These are phyloP conservation scores for Mucor indicus DNA, from an alignment of 371 early-diverging fungal genomes.

Conservation along the genomic window DNA sequence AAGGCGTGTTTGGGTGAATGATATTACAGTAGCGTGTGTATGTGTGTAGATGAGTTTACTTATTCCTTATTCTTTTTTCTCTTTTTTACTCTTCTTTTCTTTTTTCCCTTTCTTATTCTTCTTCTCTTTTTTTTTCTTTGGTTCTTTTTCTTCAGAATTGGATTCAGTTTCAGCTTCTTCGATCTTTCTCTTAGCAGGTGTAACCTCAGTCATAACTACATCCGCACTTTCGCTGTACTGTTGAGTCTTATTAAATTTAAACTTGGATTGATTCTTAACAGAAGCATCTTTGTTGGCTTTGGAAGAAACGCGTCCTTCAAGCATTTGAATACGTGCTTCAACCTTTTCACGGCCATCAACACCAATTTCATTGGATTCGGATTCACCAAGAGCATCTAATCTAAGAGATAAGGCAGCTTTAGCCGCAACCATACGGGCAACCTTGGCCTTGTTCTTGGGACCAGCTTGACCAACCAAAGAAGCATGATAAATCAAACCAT, in stretches of 20 bases:
- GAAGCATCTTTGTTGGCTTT: conserved; percentile 53
- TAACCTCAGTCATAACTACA: conserved; percentile 27
- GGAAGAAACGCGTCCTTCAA: conserved; percentile 67
- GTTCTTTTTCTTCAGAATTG: conserved; percentile 32
- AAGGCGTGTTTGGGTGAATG: no score
- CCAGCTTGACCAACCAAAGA: conserved; percentile 85
- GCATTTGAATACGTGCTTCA: conserved; percentile 82
- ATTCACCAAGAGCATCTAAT: conserved; percentile 94
- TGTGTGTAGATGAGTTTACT: no score
- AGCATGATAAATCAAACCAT: conserved; percentile 94
- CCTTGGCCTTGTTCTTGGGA: conserved; percentile 89
- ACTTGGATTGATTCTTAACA: conserved; percentile 70
- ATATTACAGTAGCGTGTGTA: no score
- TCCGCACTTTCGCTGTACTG: conserved; percentile 38
- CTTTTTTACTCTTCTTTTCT: conserved; percentile 55
- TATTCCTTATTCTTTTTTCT: conserved; percentile 57
- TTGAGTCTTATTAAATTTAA: conserved; percentile 50
- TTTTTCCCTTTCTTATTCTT: conserved; percentile 55
- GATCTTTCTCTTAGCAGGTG: conserved; percentile 40
- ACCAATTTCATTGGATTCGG: conserved; percentile 78
- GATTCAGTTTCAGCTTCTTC: conserved; percentile 45
- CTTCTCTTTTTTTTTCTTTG: conserved; percentile 46
- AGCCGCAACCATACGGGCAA: conserved; percentile 89
- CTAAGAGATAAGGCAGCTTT: conserved; percentile 93
- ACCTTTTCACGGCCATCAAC: conserved; percentile 81